Evolutionary conservation across 2,329 filamentous ascomycete species (phyloP).

Genomic region (Fusarium sp.): DNA sequence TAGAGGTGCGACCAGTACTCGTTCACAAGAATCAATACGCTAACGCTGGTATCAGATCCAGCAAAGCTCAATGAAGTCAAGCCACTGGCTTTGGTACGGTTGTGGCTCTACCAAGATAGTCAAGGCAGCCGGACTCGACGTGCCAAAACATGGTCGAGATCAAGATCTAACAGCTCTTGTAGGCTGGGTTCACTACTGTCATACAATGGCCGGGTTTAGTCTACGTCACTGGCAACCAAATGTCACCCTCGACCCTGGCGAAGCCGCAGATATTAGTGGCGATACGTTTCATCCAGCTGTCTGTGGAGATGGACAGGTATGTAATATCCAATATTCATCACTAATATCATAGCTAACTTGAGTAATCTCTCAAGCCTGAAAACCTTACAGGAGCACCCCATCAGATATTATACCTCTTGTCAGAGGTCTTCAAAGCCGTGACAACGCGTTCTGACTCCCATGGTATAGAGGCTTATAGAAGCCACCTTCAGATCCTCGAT

Average conservation of each 20-base stretch:
- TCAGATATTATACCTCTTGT: constrained; percentile 23
- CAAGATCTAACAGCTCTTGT: constrained; percentile 18
- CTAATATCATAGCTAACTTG: rapidly evolving
- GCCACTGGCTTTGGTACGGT: constrained; percentile 37
- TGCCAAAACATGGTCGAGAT: background rate
- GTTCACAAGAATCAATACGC: rapidly evolving
- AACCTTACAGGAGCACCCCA: background rate
- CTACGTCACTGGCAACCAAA: constrained; percentile 34
- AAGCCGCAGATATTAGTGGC: background rate
- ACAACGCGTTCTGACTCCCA: background rate
- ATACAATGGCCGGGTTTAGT: constrained; percentile 26
- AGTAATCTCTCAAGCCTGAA: background rate
- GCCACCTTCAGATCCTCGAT: constrained; percentile 10
- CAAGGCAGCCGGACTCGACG: constrained; percentile 13
- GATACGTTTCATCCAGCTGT: constrained; percentile 17
- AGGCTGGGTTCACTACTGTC: constrained; percentile 32
- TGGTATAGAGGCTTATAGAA: background rate
- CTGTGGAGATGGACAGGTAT: constrained; percentile 8
- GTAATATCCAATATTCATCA: rapidly evolving
- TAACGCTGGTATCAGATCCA: constrained; percentile 10
- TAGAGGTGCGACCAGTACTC: constrained; percentile 7
- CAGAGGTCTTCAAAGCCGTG: constrained; percentile 20
- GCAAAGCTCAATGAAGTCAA: constrained; percentile 23
- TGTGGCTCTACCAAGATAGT: constrained; percentile 32
- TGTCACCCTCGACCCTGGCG: background rate